phyloP scores from a whole-genome alignment of 768 basidiomycete genomes.

The Gloeophyllum trabeum region DNA sequence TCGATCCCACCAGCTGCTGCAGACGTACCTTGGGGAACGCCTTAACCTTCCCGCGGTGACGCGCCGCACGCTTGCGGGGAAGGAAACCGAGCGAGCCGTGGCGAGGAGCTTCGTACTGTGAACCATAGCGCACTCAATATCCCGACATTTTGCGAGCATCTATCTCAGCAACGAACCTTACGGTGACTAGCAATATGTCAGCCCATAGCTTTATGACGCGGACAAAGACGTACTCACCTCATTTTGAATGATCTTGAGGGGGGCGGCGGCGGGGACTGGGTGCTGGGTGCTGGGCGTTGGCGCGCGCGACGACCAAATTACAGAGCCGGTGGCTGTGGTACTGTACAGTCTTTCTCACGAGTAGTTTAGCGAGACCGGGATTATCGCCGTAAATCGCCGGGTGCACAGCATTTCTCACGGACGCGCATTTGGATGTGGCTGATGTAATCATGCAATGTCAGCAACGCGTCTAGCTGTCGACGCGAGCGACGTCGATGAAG shows the following conservation, averaged over 20 bases:
- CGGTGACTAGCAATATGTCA: conserved; percentile 52
- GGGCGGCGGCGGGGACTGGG: not conserved
- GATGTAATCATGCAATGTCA: too few species aligned
- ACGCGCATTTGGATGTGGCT: too few species aligned
- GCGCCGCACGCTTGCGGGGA: conserved; percentile 91
- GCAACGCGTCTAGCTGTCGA: too few species aligned
- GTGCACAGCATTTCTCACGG: too few species aligned
- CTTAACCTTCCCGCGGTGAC: conserved; percentile 99
- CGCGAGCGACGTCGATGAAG: too few species aligned
- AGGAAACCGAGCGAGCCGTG: conserved; percentile 97
- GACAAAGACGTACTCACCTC: conserved; percentile 20
- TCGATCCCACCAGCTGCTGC: not conserved
- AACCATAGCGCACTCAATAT: conserved; percentile 3
- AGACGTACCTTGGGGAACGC: conserved; percentile 93
- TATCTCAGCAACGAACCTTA: conserved; percentile 44
- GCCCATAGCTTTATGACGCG: not conserved
- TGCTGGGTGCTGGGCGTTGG: not conserved
- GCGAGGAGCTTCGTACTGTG: conserved; percentile 94
- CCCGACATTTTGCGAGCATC: conserved; percentile 11
- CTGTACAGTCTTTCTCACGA: conserved; percentile 10
- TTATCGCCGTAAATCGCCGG: too few species aligned
- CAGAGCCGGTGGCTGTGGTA: conserved; percentile 9
- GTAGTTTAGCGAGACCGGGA: too few species aligned
- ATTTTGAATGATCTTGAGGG: conserved; percentile 21
- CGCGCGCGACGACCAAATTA: not conserved